Base-by-base conservation (phyloP, 208 protist species). In the Trypanosoma avium region DNA sequence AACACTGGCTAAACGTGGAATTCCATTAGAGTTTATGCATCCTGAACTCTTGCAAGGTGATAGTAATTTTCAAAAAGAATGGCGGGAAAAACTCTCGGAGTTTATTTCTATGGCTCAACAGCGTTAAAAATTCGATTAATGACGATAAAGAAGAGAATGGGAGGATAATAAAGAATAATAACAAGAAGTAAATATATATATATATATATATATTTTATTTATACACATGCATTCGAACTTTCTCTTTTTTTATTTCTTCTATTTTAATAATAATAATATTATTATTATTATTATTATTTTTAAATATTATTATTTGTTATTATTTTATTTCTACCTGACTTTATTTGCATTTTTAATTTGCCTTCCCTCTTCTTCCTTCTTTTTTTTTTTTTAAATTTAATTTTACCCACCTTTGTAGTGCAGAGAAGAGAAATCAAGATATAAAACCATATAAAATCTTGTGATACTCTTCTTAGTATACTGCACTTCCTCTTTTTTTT, bases 11-110 rank as follows among this genome's bases (percentile, higher is more conserved):
- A 88, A 85, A 68, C 79, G 81, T 3, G 88, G 88, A 0, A 45
- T 94, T 24, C 82, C 88, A 50, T 64, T 92, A 46, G 84, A 94
- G 63, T 77, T 94, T 26, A 50, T 75, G 27, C 64, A 79, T 33
- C 85, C 88, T 0, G 77, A 92, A 52, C 58, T 91, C 43, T 52
- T 94, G 21, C 32, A 62, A 26, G 35, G 43, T 22, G 78, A 79
- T 55, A 54, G 59, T n/a, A 67, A 89, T 0, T 64, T 77, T 10
- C 30, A 52, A 46, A 46, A 61, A 17, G 63, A 73, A n/a, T 67
- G 66, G 73, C 27, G 47, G 30, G 59, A 63, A 17, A 60, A 70
- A 47, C 24, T 72, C 26, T 45, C 54, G 47, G 48, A 65, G 35
- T 65, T 35, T 21, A 30, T 72, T 15, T 43, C 48, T 29, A 22